These are phyloP conservation scores for Taiozyma sp. DNA, from an alignment of 1,139 yeast species.

Conservation along the genomic window DNA sequence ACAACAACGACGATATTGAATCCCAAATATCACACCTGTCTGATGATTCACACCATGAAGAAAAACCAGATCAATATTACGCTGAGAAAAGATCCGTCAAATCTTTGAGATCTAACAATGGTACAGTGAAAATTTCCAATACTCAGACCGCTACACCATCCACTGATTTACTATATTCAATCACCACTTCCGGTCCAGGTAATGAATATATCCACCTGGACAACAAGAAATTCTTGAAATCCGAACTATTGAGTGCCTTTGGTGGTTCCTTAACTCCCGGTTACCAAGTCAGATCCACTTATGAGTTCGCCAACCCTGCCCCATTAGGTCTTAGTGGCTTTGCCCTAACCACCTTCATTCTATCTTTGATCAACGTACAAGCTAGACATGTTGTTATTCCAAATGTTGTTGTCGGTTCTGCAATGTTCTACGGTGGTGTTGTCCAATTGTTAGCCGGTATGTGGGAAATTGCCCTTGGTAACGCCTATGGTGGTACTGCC, in stretches of 20 bases:
- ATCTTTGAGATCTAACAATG: not conserved
- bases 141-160: not conserved
- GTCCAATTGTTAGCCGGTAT: constrained; percentile 67
- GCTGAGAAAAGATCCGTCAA: constrained; percentile 1
- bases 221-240: constrained; percentile 48
- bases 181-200: constrained; percentile 31
- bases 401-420: constrained; percentile 52
- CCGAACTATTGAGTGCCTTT: constrained; percentile 48
- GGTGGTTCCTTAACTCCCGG: constrained; percentile 59
- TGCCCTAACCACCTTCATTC: constrained; percentile 79
- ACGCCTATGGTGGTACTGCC: constrained; percentile 90
- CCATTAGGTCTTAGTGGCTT: constrained; percentile 83
- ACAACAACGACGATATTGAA: constrained; percentile 5
- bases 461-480: constrained; percentile 71
- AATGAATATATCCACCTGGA: constrained; percentile 56
- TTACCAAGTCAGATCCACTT: constrained; percentile 42
- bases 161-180: constrained; percentile 16
- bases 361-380: constrained; percentile 57
- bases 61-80: constrained; percentile 5
- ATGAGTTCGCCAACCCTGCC: constrained; percentile 82
- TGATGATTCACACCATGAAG: constrained; percentile 10
- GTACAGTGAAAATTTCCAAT: not conserved
- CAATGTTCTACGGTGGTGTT: constrained; percentile 69
- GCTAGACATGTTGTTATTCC: constrained; percentile 53
- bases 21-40: constrained; percentile 13